phyloP scores from a whole-genome alignment of 1,139 yeast species.

The Spencermartinsiella ligniputridi region DNA sequence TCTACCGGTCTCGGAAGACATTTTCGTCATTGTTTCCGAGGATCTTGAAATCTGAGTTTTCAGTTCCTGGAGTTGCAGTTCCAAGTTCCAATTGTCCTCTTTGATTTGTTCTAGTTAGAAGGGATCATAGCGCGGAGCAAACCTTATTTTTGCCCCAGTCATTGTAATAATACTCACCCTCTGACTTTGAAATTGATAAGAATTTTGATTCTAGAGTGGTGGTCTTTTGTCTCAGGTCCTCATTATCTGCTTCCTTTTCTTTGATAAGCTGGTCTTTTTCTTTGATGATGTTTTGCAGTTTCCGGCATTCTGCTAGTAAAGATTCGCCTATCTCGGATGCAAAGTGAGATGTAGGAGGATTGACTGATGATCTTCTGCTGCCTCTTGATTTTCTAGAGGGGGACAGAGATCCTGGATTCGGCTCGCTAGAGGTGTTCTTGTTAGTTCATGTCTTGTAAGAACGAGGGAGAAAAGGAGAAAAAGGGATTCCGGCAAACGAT shows the following conservation, averaged over 20 bases:
- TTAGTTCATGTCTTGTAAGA: neutral
- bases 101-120: conserved; percentile 41
- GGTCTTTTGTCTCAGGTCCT: conserved; percentile 37
- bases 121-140: no score
- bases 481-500: no score
- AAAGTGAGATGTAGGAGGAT: conserved; percentile 61
- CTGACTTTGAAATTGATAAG: conserved; percentile 14
- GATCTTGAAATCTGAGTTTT: conserved; percentile 40
- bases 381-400: conserved; percentile 5
- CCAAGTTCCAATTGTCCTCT: conserved; percentile 79
- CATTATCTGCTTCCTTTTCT: conserved; percentile 43
- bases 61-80: conserved; percentile 50
- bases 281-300: conserved; percentile 50
- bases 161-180: conserved; percentile 3
- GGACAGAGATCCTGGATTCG: conserved; percentile 5
- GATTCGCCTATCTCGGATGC: conserved; percentile 82
- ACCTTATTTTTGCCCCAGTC: no score
- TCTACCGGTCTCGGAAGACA: conserved; percentile 26
- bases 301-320: conserved; percentile 70
- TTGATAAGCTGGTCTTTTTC: conserved; percentile 52
- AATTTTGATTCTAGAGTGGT: conserved; percentile 34
- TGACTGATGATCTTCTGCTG: conserved; percentile 8
- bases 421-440: conserved; percentile 1
- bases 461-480: neutral
- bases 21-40: conserved; percentile 24